Conservation (phyloP, 345 rosid species). For the Limnanthes douglasii region DNA sequence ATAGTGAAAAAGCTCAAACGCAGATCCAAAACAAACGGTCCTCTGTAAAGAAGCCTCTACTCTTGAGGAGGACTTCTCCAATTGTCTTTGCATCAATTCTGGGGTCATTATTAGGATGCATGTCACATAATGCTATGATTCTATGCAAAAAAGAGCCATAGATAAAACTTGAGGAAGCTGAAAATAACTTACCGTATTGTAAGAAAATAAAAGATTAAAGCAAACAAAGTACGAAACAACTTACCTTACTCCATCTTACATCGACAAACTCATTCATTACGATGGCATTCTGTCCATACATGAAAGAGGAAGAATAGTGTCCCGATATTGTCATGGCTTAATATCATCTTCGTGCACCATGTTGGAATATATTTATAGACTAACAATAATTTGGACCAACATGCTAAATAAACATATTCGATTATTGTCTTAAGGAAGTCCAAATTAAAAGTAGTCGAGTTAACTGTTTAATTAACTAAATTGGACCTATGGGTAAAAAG, state of each 20-base stretch:
- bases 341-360: too few relatives aligned
- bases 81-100: conserved; percentile 38
- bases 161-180: too few relatives aligned
- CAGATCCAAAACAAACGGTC: conserved; percentile 78
- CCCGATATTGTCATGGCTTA: conserved; percentile 55
- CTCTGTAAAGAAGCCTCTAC: conserved; percentile 54
- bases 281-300: conserved; percentile 48
- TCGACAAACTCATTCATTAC: conserved; percentile 35
- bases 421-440: too few relatives aligned
- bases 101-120: conserved; percentile 40
- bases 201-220: background rate
- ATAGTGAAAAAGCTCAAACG: conserved; percentile 51
- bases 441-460: too few relatives aligned
- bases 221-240: background rate
- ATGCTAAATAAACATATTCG: too few relatives aligned
- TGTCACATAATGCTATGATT: background rate
- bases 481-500: too few relatives aligned
- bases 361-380: too few relatives aligned
- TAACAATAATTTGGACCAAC: too few relatives aligned
- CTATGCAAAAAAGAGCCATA: background rate
- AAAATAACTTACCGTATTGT: too few relatives aligned
- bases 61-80: conserved; percentile 48
- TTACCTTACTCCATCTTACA: conserved; percentile 35
- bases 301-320: conserved; percentile 44
- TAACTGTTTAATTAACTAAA: too few relatives aligned